Evolutionary conservation across 768 basidiomycete species (phyloP).

Genomic region (Trametes gibbosa): DNA sequence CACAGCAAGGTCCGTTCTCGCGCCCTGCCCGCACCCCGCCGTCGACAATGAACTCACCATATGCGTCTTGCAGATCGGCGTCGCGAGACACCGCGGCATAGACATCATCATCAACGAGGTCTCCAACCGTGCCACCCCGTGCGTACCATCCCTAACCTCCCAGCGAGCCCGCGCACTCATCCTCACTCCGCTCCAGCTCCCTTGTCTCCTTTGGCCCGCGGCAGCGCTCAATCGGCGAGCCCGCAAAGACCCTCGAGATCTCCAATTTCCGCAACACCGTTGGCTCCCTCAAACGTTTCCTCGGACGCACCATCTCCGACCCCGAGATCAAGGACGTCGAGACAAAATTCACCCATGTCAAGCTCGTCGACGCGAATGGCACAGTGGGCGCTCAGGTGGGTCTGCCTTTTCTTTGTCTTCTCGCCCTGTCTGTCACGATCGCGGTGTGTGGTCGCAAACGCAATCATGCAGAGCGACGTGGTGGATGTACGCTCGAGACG

Average conservation of each 20-base stretch:
- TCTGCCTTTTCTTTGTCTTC: not conserved
- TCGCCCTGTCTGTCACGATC: too few relatives aligned
- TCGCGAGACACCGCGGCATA: constrained; percentile 92
- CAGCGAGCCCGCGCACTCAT: not conserved
- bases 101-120: constrained; percentile 99
- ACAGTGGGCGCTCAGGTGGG: constrained; percentile 83
- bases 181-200: constrained; percentile 50
- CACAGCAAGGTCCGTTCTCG: constrained; percentile 69
- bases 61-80: constrained; percentile 73
- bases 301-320: constrained; percentile 80
- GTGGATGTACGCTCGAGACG: too few relatives aligned
- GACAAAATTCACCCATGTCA: constrained; percentile 88
- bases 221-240: constrained; percentile 88
- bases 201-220: constrained; percentile 92
- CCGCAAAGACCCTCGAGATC: constrained; percentile 96
- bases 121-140: constrained; percentile 97
- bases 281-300: constrained; percentile 86
- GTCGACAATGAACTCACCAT: constrained; percentile 1
- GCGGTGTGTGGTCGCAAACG: too few relatives aligned
- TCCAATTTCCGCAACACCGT: constrained; percentile 98
- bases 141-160: constrained; percentile 32
- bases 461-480: not conserved
- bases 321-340: constrained; percentile 80
- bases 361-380: constrained; percentile 81
- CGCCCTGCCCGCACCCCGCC: not conserved